These are phyloP conservation scores for Colletotrichum tropicicola DNA, from an alignment of 2,329 filamentous ascomycete genomes.

Conservation along the genomic window DNA sequence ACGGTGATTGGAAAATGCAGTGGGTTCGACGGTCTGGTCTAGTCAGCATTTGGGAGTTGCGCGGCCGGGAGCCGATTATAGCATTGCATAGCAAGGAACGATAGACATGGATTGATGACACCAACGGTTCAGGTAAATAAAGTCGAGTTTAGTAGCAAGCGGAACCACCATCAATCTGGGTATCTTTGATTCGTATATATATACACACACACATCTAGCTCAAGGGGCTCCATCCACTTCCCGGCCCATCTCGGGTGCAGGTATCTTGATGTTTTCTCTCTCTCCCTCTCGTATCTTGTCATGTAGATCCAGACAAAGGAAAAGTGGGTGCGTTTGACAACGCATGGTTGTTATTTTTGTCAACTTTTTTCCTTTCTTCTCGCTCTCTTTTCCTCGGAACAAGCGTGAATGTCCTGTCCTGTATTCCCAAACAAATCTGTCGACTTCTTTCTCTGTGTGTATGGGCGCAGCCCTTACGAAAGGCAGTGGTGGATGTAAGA, in stretches of 20 bases:
- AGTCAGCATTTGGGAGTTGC: too few relatives aligned
- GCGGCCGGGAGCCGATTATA: too few relatives aligned
- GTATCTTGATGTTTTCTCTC: neutral
- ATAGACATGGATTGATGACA: slow-evolving; percentile 6
- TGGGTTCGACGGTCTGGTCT: too few relatives aligned
- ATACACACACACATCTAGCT: neutral
- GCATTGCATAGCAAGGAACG: slow-evolving; percentile 20
- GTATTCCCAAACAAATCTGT: too few relatives aligned
- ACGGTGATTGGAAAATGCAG: neutral
- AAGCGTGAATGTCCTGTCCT: too few relatives aligned
- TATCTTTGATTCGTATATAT: slow-evolving; percentile 18
- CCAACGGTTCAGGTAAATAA: neutral
- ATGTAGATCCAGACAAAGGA: neutral
- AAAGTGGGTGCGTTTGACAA: neutral
- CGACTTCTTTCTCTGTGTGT: too few relatives aligned
- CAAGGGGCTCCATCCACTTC: neutral
- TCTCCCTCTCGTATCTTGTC: neutral
- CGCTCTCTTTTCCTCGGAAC: neutral
- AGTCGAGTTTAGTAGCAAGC: neutral
- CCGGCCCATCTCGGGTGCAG: neutral
- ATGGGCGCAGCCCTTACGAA: too few relatives aligned
- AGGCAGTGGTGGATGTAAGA: too few relatives aligned
- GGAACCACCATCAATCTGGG: slow-evolving; percentile 11
- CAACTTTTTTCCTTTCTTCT: too few relatives aligned
- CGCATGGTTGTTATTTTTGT: too few relatives aligned